Conservation (phyloP, 345 rosid species). For the Eucalyptus fibrosa region DNA sequence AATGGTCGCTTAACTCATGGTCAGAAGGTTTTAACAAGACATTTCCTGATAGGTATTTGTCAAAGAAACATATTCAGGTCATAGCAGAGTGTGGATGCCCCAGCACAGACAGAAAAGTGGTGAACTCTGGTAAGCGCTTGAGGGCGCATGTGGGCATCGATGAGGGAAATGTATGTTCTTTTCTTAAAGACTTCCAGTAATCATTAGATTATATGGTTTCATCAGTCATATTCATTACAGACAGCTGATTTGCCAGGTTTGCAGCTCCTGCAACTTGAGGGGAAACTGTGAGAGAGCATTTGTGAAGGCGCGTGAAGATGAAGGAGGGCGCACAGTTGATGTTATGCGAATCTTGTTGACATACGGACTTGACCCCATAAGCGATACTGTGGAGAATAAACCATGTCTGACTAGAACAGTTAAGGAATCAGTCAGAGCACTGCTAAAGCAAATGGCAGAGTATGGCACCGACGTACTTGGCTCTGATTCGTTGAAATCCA, state of each 20-base stretch:
- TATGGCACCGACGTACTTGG: conserved; percentile 20
- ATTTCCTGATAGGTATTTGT: conserved; percentile 35
- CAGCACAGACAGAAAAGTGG: conserved; percentile 81
- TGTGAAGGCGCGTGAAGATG: conserved; percentile 46
- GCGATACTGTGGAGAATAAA: conserved; percentile 41
- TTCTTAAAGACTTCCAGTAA: background rate
- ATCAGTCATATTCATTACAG: background rate
- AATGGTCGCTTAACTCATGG: background rate
- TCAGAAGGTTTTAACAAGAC: background rate
- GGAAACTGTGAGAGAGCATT: conserved; percentile 87
- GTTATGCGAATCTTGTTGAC: conserved; percentile 77
- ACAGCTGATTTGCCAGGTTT: conserved; percentile 34
- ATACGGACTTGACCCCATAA: conserved; percentile 46
- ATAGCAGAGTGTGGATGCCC: conserved; percentile 78
- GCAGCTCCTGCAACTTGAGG: conserved; percentile 81
- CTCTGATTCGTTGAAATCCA: conserved; percentile 1
- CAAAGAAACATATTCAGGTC: conserved; percentile 58
- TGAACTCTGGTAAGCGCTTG: conserved; percentile 81
- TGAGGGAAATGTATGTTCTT: conserved; percentile 61
- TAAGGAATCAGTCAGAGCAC: conserved; percentile 47
- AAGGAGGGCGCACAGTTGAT: conserved; percentile 71
- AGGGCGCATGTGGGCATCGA: conserved; percentile 60
- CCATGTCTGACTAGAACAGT: conserved; percentile 44
- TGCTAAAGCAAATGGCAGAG: conserved; percentile 56
- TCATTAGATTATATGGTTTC: background rate